Conservation (phyloP, 192 early-diverging fungal genomes). For the Backusella luteola region DNA sequence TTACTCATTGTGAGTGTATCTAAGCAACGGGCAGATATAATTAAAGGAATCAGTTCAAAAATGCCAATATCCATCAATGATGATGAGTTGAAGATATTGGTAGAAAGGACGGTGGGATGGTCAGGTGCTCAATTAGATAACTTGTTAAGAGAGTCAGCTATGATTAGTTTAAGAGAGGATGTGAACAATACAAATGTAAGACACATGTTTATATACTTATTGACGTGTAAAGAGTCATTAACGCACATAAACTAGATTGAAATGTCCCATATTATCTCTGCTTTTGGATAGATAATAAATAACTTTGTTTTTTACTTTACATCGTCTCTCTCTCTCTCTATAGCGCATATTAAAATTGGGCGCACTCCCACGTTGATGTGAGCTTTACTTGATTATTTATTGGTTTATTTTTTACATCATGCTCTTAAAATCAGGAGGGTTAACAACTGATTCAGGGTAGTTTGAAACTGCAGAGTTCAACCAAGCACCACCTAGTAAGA, state of each 20-base stretch:
- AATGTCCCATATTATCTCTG: background rate
- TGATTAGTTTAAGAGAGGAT: slow-evolving; percentile 61
- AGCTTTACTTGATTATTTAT: too few relatives aligned
- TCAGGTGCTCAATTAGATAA: slow-evolving; percentile 82
- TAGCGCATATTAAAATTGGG: too few relatives aligned
- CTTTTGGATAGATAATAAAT: background rate
- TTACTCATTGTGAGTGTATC: background rate
- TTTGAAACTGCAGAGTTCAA: background rate
- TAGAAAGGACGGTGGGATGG: slow-evolving; percentile 53
- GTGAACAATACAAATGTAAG: slow-evolving; percentile 53
- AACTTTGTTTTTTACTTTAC: background rate
- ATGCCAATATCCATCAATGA: slow-evolving; percentile 52
- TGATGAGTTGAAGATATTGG: slow-evolving; percentile 46
- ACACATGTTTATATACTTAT: background rate
- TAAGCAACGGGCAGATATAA: slow-evolving; percentile 56
- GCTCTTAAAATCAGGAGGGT: background rate
- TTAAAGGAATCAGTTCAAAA: slow-evolving; percentile 53
- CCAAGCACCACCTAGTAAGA: slow-evolving; percentile 8
- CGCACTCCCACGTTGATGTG: too few relatives aligned
- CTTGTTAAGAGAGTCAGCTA: slow-evolving; percentile 79
- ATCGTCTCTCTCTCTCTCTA: too few relatives aligned
- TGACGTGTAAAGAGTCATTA: background rate
- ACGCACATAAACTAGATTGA: background rate
- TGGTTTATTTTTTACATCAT: slow-evolving; percentile 1
- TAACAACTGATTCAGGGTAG: slow-evolving; percentile 6